These are phyloP conservation scores for Tausonia pullulans DNA, from an alignment of 1,284 basidiomycete genomes.

Conservation along the genomic window DNA sequence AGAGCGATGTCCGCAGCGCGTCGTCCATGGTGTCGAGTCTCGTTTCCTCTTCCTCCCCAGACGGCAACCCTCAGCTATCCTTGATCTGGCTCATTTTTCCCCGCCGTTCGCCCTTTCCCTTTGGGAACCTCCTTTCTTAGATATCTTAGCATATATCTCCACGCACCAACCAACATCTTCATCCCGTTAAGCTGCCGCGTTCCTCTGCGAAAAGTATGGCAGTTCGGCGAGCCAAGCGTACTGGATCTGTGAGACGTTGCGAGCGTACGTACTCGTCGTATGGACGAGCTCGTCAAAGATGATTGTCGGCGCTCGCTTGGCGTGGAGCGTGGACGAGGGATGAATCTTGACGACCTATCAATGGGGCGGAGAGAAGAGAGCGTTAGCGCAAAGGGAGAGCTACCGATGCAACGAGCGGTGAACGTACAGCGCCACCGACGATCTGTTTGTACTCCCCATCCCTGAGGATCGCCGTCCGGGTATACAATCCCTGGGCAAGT, in stretches of 20 bases:
- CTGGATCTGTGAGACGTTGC: conserved; percentile 69
- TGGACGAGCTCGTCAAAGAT: conserved; percentile 84
- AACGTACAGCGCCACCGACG: conserved; percentile 59
- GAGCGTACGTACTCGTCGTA: conserved; percentile 74
- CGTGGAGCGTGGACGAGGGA: conserved; percentile 64
- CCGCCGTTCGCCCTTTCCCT: too few relatives aligned
- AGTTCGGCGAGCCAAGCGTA: conserved; percentile 44
- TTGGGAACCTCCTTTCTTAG: too few relatives aligned
- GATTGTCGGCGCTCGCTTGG: conserved; percentile 70
- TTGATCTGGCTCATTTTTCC: too few relatives aligned
- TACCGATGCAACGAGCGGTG: not conserved
- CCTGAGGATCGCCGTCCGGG: conserved; percentile 71
- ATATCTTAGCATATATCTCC: too few relatives aligned
- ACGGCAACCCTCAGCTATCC: too few relatives aligned
- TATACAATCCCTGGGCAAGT: conserved; percentile 63
- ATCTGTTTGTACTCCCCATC: conserved; percentile 75
- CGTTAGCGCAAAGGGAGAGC: not conserved
- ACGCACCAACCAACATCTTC: too few relatives aligned
- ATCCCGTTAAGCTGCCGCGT: too few relatives aligned
- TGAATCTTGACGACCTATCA: conserved; percentile 71
- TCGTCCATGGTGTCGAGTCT: too few relatives aligned
- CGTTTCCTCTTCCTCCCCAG: too few relatives aligned
- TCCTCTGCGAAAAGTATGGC: conserved; percentile 14
- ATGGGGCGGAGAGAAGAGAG: not conserved
- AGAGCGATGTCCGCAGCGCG: too few relatives aligned